Evolutionary conservation across 768 basidiomycete species (phyloP).

Genomic region (Leccinum obscurum): DNA sequence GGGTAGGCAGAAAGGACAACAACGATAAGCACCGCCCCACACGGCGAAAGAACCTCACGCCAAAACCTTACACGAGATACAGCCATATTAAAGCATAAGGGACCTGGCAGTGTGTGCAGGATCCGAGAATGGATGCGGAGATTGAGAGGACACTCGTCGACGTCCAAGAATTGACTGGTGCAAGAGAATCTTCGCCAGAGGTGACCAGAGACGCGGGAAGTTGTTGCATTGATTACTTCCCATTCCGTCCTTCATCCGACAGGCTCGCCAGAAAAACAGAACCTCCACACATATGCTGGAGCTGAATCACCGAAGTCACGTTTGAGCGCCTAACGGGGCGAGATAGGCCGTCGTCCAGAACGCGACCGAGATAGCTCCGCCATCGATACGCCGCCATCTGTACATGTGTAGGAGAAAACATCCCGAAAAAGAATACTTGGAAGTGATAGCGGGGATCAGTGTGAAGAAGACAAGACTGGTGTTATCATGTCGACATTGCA

Average conservation of each 20-base stretch:
- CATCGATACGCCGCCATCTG: not conserved
- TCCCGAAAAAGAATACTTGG: not conserved
- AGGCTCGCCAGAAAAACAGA: not conserved
- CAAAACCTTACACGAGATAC: not conserved
- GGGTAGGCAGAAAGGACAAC: not conserved
- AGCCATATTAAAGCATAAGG: not conserved
- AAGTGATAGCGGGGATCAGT: not conserved
- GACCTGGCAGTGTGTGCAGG: not conserved
- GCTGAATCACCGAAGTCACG: too few species aligned
- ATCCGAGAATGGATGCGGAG: not conserved
- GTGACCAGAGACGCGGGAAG: too few species aligned
- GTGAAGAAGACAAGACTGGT: not conserved
- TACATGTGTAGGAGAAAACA: not conserved
- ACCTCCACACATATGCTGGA: not conserved
- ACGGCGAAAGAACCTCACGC: not conserved
- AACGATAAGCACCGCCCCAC: constrained; percentile 2
- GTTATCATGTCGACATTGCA: not conserved
- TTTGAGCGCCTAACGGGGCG: too few species aligned
- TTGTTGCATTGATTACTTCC: too few species aligned
- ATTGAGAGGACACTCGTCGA: not conserved
- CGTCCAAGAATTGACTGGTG: too few species aligned
- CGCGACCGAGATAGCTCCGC: not conserved
- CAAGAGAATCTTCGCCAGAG: too few species aligned
- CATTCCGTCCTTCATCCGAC: too few species aligned
- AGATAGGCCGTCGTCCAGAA: not conserved